Evolutionary conservation across 495 filamentous ascomycete species (phyloP).

Genomic region (Talaromyces ruber): DNA sequence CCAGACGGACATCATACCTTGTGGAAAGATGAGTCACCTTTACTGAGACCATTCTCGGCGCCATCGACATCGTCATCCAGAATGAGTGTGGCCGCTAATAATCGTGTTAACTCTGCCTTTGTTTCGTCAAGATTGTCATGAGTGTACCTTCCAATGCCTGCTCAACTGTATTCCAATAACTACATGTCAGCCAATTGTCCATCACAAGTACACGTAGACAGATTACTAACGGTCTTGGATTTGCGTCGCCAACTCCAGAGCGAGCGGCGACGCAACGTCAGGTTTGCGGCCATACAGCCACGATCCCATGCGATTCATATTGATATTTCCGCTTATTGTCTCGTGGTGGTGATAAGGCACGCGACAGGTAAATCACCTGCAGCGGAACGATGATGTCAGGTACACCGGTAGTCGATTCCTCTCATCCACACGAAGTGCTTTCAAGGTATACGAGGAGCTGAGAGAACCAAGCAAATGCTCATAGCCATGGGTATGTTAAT

Average conservation of each 20-base stretch:
- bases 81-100: slow-evolving; percentile 52
- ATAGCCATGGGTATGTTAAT: neutral
- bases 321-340: neutral
- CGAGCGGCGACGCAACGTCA: slow-evolving; percentile 43
- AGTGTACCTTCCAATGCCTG: slow-evolving; percentile 52
- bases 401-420: neutral
- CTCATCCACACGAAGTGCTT: neutral
- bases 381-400: neutral
- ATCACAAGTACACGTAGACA: neutral
- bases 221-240: slow-evolving; percentile 46
- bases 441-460: neutral
- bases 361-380: neutral
- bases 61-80: slow-evolving; percentile 91
- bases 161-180: slow-evolving; percentile 37
- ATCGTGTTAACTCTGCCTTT: neutral
- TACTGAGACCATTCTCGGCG: slow-evolving; percentile 65
- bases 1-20: slow-evolving; percentile 39
- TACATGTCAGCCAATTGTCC: slow-evolving; percentile 1
- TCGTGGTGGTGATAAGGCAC: neutral
- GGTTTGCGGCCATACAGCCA: slow-evolving; percentile 51
- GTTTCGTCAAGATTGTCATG: neutral
- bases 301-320: slow-evolving; percentile 40
- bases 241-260: slow-evolving; percentile 50
- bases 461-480: neutral
- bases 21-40: slow-evolving; percentile 83